Percentiles rank a stretch among this genome's conserved stretches.
Conservation (phyloP, 108 stramenopile species). For the Skeletonema marinoi region DNA sequence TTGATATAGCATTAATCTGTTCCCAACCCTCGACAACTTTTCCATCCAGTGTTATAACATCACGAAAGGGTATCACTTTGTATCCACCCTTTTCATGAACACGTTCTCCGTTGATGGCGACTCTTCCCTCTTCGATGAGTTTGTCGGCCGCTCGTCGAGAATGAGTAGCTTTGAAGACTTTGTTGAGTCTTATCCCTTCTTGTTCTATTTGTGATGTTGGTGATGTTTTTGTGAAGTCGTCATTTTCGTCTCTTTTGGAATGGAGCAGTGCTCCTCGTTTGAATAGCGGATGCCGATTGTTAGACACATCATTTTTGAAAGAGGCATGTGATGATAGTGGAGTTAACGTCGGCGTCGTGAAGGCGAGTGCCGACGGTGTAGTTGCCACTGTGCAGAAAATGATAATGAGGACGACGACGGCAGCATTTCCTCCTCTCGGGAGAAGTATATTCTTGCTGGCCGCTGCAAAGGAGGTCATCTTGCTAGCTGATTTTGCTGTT, state of each 20-base stretch:
- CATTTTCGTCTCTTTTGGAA: not conserved
- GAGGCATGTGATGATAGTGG: too few relatives aligned
- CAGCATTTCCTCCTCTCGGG: not conserved
- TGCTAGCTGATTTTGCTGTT: not conserved
- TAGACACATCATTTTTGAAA: not conserved
- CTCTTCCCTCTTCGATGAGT: slow-evolving; percentile 65
- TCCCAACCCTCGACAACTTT: slow-evolving; percentile 69
- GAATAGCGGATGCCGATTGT: not conserved
- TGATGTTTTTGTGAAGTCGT: not conserved
- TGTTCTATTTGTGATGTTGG: not conserved
- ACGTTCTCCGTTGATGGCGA: slow-evolving; percentile 63
- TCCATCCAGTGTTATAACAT: slow-evolving; percentile 66
- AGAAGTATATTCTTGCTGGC: not conserved
- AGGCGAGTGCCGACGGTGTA: not conserved
- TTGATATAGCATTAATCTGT: slow-evolving; percentile 45
- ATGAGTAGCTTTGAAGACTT: slow-evolving; percentile 80
- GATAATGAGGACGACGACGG: not conserved
- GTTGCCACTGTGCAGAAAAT: not conserved
- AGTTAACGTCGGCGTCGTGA: not conserved
- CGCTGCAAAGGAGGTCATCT: too few relatives aligned
- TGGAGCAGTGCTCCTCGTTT: not conserved
- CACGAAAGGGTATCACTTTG: slow-evolving; percentile 62
- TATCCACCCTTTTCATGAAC: slow-evolving; percentile 18
- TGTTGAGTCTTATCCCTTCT: slow-evolving; percentile 69
- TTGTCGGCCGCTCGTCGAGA: slow-evolving; percentile 71